Evolutionary conservation across 1,284 basidiomycete genomes (phyloP).

Genomic region (Rhodotorula glutinis): DNA sequence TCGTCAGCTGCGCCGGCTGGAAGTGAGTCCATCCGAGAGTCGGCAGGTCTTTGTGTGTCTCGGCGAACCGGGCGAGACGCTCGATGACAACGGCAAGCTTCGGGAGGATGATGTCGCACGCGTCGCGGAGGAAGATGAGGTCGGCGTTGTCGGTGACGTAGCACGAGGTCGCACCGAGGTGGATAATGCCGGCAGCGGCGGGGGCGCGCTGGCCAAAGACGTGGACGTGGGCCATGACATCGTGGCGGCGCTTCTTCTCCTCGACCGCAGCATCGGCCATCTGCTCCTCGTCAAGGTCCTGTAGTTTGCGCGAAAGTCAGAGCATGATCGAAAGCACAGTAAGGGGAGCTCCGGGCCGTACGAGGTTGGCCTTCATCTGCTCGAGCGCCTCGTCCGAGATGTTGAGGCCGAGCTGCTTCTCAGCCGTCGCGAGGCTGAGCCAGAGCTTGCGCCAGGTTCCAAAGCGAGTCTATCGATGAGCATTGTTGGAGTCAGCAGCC

Average conservation of each 20-base stretch:
- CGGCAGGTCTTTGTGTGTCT: slow-evolving; percentile 52
- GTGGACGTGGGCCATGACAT: slow-evolving; percentile 99
- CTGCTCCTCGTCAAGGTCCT: slow-evolving; percentile 82
- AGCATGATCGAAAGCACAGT: background rate
- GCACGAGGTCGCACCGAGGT: slow-evolving; percentile 95
- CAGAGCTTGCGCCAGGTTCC: slow-evolving; percentile 95
- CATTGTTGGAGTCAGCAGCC: background rate
- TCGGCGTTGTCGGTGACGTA: slow-evolving; percentile 99
- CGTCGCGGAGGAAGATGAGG: slow-evolving; percentile 90
- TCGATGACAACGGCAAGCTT: slow-evolving; percentile 88
- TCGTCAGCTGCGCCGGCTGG: slow-evolving; percentile 97
- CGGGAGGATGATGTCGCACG: slow-evolving; percentile 75
- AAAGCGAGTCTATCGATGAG: slow-evolving; percentile 72
- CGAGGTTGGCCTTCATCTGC: slow-evolving; percentile 89
- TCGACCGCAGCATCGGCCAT: slow-evolving; percentile 88
- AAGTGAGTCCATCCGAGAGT: slow-evolving; percentile 95
- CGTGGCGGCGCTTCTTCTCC: slow-evolving; percentile 96
- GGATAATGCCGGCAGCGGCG: slow-evolving; percentile 94
- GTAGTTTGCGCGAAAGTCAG: slow-evolving; percentile 6
- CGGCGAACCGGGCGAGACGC: slow-evolving; percentile 75
- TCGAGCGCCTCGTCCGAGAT: slow-evolving; percentile 87
- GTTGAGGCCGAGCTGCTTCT: slow-evolving; percentile 89
- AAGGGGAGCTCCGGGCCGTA: slow-evolving; percentile 45
- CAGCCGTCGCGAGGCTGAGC: slow-evolving; percentile 93
- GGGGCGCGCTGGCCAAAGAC: slow-evolving; percentile 90